These are phyloP conservation scores for Guadua angustifolia DNA, from an alignment of 176 grass and related monocot species.

Conservation along the genomic window DNA sequence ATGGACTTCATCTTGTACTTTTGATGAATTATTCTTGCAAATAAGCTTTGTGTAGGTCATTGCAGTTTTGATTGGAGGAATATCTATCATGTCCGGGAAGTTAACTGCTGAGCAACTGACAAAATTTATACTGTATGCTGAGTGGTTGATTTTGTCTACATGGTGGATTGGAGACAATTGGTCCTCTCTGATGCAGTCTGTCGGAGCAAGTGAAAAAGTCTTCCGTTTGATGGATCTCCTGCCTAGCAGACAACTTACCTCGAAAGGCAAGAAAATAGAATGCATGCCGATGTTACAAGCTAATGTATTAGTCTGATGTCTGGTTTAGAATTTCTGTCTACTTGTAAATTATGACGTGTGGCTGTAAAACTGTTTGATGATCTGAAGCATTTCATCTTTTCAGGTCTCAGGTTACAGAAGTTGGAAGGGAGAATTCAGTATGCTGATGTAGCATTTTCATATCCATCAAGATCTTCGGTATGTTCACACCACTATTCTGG, in stretches of 20 bases:
- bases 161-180: conserved; percentile 99
- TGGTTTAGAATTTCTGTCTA: neutral
- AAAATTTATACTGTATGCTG: conserved; percentile 94
- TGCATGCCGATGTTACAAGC: neutral
- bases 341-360: conserved; percentile 15
- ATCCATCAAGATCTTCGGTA: conserved; percentile 88
- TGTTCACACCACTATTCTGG: conserved; percentile 14
- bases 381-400: conserved; percentile 27
- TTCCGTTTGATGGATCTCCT: conserved; percentile 94
- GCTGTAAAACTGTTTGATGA: neutral
- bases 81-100: conserved; percentile 88
- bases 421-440: conserved; percentile 75
- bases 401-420: conserved; percentile 72
- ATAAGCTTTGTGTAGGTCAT: conserved; percentile 88
- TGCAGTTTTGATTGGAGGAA: conserved; percentile 93
- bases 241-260: conserved; percentile 68
- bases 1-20: conserved; percentile 35
- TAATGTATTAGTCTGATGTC: neutral
- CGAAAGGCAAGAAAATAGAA: conserved; percentile 68
- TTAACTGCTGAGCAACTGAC: conserved; percentile 90
- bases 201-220: conserved; percentile 98
- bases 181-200: conserved; percentile 95
- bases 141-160: conserved; percentile 96
- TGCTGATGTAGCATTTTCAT: conserved; percentile 83
- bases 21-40: conserved; percentile 66